Evolutionary conservation across 176 grass and related monocot genomes (phyloP).

Genomic region (Triticum dicoccoides): DNA sequence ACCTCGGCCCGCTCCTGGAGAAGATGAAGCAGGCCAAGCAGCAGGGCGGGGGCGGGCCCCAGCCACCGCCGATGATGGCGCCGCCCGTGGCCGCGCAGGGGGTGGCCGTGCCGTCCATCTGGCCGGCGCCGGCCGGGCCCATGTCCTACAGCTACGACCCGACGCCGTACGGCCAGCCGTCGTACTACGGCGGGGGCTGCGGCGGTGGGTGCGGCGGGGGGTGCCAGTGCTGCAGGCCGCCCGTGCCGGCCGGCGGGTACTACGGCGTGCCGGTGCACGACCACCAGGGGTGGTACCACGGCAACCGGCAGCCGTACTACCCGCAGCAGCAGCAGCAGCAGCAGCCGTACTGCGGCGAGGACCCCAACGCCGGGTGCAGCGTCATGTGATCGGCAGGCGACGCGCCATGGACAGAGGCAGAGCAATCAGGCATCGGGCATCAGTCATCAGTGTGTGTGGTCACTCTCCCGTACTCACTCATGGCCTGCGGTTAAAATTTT

Average conservation of each 20-base stretch:
- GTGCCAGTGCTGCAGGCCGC: conserved; percentile 41
- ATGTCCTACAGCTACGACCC: conserved; percentile 44
- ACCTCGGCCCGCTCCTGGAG: conserved; percentile 44
- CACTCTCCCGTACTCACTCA: conserved; percentile 13
- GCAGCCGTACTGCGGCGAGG: conserved; percentile 36
- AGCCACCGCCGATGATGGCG: conserved; percentile 10
- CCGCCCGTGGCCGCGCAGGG: conserved; percentile 22
- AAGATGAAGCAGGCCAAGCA: conserved; percentile 38
- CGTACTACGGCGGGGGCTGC: not conserved
- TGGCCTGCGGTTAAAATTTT: not conserved
- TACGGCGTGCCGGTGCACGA: conserved; percentile 54
- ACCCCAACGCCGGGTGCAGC: conserved; percentile 59
- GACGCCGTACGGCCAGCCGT: conserved; percentile 9
- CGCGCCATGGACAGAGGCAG: conserved; percentile 20
- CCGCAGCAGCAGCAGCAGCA: conserved; percentile 11
- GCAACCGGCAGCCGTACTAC: conserved; percentile 47
- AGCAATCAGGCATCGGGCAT: conserved; percentile 3
- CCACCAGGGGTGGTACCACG: conserved; percentile 47
- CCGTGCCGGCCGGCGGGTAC: conserved; percentile 37
- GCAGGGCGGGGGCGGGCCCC: not conserved
- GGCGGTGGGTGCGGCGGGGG: not conserved
- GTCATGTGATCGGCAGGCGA: conserved; percentile 44
- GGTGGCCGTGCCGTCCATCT: conserved; percentile 50
- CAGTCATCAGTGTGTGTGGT: conserved; percentile 12
- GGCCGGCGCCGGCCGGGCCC: conserved; percentile 39